phyloP scores from a whole-genome alignment of 768 basidiomycete species.

The Auricularia cornea region DNA sequence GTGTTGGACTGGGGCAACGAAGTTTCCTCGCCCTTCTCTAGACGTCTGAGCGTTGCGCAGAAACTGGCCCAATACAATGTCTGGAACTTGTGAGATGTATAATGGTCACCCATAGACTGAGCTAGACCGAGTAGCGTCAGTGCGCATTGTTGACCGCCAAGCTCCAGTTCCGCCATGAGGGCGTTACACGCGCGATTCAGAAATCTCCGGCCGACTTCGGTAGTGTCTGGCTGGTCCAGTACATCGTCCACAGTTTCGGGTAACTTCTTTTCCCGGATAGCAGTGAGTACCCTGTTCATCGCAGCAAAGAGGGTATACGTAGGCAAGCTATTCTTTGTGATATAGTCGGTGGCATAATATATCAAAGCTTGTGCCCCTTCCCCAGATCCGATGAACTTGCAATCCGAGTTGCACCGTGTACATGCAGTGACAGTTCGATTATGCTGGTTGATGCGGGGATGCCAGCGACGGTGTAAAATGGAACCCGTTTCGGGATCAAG shows the following conservation, averaged over 20 bases:
- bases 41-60: too few species aligned
- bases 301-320: slow-evolving; percentile 21
- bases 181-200: too few species aligned
- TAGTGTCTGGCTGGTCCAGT: neutral
- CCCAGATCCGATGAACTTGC: slow-evolving; percentile 27
- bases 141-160: too few species aligned
- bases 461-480: slow-evolving; percentile 19
- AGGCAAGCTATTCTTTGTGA: slow-evolving; percentile 26
- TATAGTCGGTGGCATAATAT: slow-evolving; percentile 30
- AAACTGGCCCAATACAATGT: too few species aligned
- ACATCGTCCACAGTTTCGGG: too few species aligned
- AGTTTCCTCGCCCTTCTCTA: too few species aligned
- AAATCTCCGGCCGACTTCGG: neutral
- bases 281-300: slow-evolving; percentile 18
- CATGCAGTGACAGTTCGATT: slow-evolving; percentile 27
- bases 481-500: slow-evolving; percentile 26
- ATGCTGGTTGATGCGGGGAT: slow-evolving; percentile 23
- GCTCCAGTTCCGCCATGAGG: too few species aligned
- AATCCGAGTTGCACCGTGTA: slow-evolving; percentile 27
- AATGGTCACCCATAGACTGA: too few species aligned
- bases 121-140: too few species aligned
- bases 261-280: neutral
- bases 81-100: too few species aligned
- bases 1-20: too few species aligned
- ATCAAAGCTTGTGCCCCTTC: slow-evolving; percentile 27